These are phyloP conservation scores for Aspergillus coremiiformis DNA, from an alignment of 495 filamentous ascomycete genomes.

Conservation along the genomic window DNA sequence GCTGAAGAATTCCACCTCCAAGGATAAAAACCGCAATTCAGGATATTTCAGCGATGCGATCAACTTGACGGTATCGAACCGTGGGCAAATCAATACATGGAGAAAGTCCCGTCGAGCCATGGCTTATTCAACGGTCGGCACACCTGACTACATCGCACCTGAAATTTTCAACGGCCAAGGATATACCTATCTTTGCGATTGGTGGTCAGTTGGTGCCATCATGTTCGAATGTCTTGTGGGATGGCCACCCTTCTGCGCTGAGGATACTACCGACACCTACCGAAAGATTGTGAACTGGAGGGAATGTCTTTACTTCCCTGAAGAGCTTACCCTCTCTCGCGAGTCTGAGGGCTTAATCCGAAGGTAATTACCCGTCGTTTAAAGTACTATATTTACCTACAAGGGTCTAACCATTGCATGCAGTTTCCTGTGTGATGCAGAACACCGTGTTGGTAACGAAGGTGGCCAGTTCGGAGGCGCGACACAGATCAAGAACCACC, in stretches of 20 bases:
- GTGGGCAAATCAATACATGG: conserved; percentile 96
- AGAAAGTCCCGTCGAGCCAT: conserved; percentile 88
- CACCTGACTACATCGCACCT: conserved; percentile 96
- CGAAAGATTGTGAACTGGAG: conserved; percentile 99
- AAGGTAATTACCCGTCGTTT: conserved; percentile 45
- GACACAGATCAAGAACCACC: conserved; percentile 83
- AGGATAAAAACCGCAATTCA: conserved; percentile 67
- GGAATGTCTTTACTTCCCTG: conserved; percentile 90
- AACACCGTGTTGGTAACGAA: conserved; percentile 66
- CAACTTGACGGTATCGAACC: conserved; percentile 95
- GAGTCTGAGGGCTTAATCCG: conserved; percentile 85
- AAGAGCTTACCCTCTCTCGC: conserved; percentile 78
- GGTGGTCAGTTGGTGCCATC: conserved; percentile 98
- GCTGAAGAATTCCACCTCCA: conserved; percentile 73
- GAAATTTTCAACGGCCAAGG: conserved; percentile 97
- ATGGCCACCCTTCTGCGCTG: conserved; percentile 98
- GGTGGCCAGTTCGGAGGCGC: conserved; percentile 68
- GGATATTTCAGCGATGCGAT: conserved; percentile 91
- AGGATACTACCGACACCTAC: conserved; percentile 95
- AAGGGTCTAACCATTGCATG: conserved; percentile 9
- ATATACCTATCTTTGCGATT: conserved; percentile 94
- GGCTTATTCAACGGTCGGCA: conserved; percentile 97
- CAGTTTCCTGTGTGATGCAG: conserved; percentile 88
- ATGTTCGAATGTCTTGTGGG: conserved; percentile 99
- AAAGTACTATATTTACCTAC: neutral